phyloP scores from a whole-genome alignment of 345 rosid species.

The Balakata baccata region DNA sequence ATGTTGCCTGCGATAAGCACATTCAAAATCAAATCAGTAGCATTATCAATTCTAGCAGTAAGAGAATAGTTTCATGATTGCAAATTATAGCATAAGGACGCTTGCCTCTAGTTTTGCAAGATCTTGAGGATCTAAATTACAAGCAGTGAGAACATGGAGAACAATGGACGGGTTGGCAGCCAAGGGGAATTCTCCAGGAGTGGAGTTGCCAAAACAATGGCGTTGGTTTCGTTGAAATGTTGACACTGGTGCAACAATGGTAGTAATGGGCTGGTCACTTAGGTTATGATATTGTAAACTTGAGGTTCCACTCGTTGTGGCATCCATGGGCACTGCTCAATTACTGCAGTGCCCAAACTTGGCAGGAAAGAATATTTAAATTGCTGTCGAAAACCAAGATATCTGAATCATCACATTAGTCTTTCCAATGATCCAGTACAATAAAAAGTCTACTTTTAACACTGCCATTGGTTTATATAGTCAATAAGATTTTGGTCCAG shows the following conservation, averaged over 20 bases:
- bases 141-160: slow-evolving; percentile 85
- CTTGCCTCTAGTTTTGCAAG: slow-evolving; percentile 97
- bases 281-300: slow-evolving; percentile 61
- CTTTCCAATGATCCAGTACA: slow-evolving; percentile 21
- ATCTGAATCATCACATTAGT: slow-evolving; percentile 18
- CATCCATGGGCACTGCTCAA: slow-evolving; percentile 83
- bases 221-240: slow-evolving; percentile 66
- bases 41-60: slow-evolving; percentile 47
- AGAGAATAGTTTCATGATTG: slow-evolving; percentile 8
- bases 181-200: slow-evolving; percentile 97
- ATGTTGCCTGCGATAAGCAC: slow-evolving; percentile 67
- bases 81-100: slow-evolving; percentile 16
- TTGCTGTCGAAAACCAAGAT: slow-evolving; percentile 24
- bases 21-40: slow-evolving; percentile 52
- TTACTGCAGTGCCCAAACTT: slow-evolving; percentile 52
- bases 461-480: slow-evolving; percentile 7
- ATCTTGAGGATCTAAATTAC: slow-evolving; percentile 85
- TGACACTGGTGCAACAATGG: slow-evolving; percentile 46
- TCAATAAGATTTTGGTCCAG: background rate
- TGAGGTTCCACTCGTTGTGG: slow-evolving; percentile 73
- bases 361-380: slow-evolving; percentile 31
- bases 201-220: slow-evolving; percentile 73
- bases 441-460: background rate
- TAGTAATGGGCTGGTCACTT: slow-evolving; percentile 62
- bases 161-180: slow-evolving; percentile 92